Conservation (phyloP, 1,284 basidiomycete genomes). For the Heterobasidion irregulare region DNA sequence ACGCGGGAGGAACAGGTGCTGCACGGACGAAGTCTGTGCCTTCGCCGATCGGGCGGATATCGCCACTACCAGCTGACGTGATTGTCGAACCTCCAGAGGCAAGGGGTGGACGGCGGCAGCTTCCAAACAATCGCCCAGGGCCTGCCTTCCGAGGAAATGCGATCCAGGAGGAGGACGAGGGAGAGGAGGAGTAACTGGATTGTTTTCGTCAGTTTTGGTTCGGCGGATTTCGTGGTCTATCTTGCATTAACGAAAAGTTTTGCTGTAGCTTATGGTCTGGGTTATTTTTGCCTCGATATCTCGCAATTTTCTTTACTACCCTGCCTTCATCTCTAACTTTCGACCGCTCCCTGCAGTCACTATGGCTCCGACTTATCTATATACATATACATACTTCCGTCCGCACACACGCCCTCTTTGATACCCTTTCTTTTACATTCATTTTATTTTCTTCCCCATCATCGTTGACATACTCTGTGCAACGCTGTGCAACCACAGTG, state of each 20-base stretch:
- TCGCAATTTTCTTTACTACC: not conserved
- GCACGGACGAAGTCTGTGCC: conserved; percentile 36
- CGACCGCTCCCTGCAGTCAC: no score
- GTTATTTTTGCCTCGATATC: not conserved
- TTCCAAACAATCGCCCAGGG: conserved; percentile 34
- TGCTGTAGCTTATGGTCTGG: not conserved
- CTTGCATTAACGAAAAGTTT: not conserved
- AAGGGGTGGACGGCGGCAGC: conserved; percentile 45
- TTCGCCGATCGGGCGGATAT: conserved; percentile 47
- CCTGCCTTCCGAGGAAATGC: conserved; percentile 1
- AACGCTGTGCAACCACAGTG: no score
- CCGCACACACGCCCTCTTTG: no score
- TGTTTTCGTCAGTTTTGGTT: not conserved
- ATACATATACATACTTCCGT: no score
- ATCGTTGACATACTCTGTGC: no score
- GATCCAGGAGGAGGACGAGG: conserved; percentile 4
- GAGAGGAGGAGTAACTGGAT: not conserved
- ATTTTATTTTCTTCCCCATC: no score
- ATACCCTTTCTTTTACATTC: no score
- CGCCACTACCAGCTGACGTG: conserved; percentile 46
- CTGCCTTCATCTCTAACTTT: no score
- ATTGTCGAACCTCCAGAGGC: conserved; percentile 39
- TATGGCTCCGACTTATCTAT: no score
- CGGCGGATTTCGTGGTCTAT: not conserved
- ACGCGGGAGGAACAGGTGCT: conserved; percentile 12